These are phyloP conservation scores for Fusarium sulawesiense DNA, from an alignment of 2,329 filamentous ascomycete species.

Conservation along the genomic window DNA sequence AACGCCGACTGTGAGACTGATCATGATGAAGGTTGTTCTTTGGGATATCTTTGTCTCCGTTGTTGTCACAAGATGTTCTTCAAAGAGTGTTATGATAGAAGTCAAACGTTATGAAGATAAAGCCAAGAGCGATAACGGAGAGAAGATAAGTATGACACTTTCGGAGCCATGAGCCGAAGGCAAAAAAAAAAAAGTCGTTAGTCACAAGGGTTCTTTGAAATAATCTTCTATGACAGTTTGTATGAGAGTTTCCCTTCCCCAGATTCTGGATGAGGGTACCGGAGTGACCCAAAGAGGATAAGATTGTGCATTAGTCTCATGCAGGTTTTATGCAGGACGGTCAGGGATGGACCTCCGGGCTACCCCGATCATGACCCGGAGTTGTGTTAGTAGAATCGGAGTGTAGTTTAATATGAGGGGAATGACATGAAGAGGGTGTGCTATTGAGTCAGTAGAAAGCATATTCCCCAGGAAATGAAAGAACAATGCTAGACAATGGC, in stretches of 20 bases:
- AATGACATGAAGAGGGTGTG: neutral
- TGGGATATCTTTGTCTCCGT: neutral
- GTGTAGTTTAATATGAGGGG: neutral
- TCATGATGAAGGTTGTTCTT: conserved; percentile 28
- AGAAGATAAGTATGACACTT: neutral
- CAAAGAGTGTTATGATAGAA: no score
- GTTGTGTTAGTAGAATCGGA: neutral
- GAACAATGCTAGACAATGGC: neutral
- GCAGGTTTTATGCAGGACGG: conserved; percentile 27
- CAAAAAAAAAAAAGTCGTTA: conserved; percentile 13
- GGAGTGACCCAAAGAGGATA: conserved; percentile 39
- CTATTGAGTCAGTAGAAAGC: neutral
- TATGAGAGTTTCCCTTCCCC: conserved; percentile 16
- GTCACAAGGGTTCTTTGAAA: conserved; percentile 13
- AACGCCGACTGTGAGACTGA: conserved; percentile 66
- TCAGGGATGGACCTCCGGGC: conserved; percentile 20
- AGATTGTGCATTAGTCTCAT: conserved; percentile 30
- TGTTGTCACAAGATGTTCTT: no score
- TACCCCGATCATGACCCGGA: conserved; percentile 20
- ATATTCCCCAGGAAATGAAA: neutral
- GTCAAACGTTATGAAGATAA: no score
- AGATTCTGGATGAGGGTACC: conserved; percentile 33
- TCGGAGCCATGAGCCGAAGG: conserved; percentile 35
- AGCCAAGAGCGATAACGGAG: conserved; percentile 31
- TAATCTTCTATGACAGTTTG: neutral